phyloP scores from a whole-genome alignment of 2,329 filamentous ascomycete genomes.

The Fonsecaea multimorphosa region DNA sequence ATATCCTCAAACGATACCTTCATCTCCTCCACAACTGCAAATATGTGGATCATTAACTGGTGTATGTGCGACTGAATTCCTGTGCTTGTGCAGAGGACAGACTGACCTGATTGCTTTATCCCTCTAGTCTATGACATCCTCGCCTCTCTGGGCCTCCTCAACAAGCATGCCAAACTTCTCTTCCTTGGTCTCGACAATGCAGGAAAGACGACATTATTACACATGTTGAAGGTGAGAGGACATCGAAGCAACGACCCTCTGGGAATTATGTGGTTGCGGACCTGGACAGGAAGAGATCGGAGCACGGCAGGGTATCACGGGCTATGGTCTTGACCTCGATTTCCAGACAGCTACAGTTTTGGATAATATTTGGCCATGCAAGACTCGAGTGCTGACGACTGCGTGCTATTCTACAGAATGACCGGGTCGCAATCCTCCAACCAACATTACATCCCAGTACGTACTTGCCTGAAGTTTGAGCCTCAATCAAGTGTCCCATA shows the following conservation, averaged over 20 bases:
- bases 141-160: slow-evolving; percentile 82
- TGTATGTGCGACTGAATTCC: slow-evolving; percentile 64
- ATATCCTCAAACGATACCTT: background rate
- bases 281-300: background rate
- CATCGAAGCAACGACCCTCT: background rate
- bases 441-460: slow-evolving; percentile 90
- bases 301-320: background rate
- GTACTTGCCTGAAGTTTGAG: slow-evolving; percentile 44
- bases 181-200: slow-evolving; percentile 94
- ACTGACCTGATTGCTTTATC: slow-evolving; percentile 16
- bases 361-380: background rate
- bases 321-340: background rate
- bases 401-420: slow-evolving; percentile 65
- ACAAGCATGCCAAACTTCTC: slow-evolving; percentile 95
- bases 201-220: slow-evolving; percentile 89
- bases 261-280: slow-evolving; percentile 12
- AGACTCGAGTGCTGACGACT: slow-evolving; percentile 1
- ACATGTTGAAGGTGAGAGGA: slow-evolving; percentile 81
- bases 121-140: slow-evolving; percentile 82
- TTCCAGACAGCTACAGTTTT: background rate
- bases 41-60: slow-evolving; percentile 95
- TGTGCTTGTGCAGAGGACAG: slow-evolving; percentile 2
- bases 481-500: background rate
- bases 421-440: slow-evolving; percentile 87
- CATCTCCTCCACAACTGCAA: background rate